phyloP scores from a whole-genome alignment of 495 filamentous ascomycete genomes.

The Diplogelasinospora grovesii region DNA sequence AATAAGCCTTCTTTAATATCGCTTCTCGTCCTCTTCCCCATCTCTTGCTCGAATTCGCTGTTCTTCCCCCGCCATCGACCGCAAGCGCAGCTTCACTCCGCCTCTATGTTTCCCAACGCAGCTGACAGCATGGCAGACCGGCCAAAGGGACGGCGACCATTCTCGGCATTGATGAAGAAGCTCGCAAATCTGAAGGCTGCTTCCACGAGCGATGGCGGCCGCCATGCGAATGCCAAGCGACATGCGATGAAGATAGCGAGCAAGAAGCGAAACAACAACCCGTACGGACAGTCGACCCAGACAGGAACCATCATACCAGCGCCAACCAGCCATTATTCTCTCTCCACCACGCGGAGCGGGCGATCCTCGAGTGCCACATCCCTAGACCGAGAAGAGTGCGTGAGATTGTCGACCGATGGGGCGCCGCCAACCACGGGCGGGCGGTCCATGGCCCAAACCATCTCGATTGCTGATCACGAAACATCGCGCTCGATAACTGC shows the following conservation, averaged over 20 bases:
- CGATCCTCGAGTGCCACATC: slow-evolving; percentile 30
- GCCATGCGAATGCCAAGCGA: slow-evolving; percentile 26
- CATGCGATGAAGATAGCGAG: slow-evolving; percentile 43
- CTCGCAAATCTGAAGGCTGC: slow-evolving; percentile 74
- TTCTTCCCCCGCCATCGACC: slow-evolving; percentile 13
- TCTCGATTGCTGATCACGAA: slow-evolving; percentile 75
- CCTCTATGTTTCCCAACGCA: slow-evolving; percentile 8
- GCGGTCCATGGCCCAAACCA: slow-evolving; percentile 67
- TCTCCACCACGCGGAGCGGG: slow-evolving; percentile 41
- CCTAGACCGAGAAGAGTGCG: slow-evolving; percentile 42
- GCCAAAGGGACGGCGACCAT: slow-evolving; percentile 65
- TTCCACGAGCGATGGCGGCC: slow-evolving; percentile 35
- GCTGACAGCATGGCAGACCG: slow-evolving; percentile 34
- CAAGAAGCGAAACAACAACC: slow-evolving; percentile 77
- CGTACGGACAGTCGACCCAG: slow-evolving; percentile 64
- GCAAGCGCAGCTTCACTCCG: slow-evolving; percentile 12
- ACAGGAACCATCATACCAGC: slow-evolving; percentile 29
- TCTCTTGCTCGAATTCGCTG: slow-evolving; percentile 14
- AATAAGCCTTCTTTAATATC: slow-evolving; percentile 19
- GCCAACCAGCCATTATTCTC: slow-evolving; percentile 52
- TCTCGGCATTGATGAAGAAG: slow-evolving; percentile 91
- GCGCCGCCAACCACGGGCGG: slow-evolving; percentile 53
- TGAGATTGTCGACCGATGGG: slow-evolving; percentile 52
- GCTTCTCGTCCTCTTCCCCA: slow-evolving; percentile 4
- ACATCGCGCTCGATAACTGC: slow-evolving; percentile 66